Percentiles rank a stretch among this genome's conserved stretches.
Conservation (phyloP, 164 flowering plant species). For the Vitis vinifera region DNA sequence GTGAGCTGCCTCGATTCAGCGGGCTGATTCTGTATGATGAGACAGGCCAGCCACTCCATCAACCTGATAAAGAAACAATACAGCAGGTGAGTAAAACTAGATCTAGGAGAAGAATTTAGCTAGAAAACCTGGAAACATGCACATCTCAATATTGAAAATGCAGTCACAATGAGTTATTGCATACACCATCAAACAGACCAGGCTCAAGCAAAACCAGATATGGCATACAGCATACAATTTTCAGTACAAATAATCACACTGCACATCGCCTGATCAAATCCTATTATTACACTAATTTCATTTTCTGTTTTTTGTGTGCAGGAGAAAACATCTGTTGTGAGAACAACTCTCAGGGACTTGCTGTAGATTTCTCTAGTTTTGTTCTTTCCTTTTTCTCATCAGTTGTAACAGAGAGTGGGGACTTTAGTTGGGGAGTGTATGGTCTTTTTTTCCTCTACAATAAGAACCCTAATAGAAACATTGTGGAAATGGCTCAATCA, state of each 20-base stretch:
- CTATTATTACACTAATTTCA: neutral
- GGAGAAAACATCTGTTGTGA: constrained; percentile 26
- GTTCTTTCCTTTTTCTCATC: neutral
- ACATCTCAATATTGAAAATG: no score
- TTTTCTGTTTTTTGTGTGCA: constrained; percentile 11
- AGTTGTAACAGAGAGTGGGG: neutral
- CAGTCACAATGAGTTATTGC: no score
- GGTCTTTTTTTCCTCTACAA: constrained; percentile 5
- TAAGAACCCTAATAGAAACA: constrained; percentile 2
- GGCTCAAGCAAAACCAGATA: no score
- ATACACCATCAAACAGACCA: no score
- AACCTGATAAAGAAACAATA: neutral
- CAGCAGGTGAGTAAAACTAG: constrained; percentile 16
- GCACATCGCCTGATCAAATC: neutral
- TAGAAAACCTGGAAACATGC: no score
- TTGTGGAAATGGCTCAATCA: neutral
- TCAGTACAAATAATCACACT: no score
- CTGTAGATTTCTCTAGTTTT: constrained; percentile 18
- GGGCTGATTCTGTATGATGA: constrained; percentile 78
- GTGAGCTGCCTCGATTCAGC: constrained; percentile 83
- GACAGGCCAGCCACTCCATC: constrained; percentile 44
- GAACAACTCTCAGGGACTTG: constrained; percentile 47
- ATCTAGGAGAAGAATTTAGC: neutral
- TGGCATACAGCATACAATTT: no score
- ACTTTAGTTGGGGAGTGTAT: neutral